A percentile compares a stretch with the other conserved stretches of the same genome.
phyloP scores from a whole-genome alignment of 441 rosid genomes.

The Flueggea neowawraea region DNA sequence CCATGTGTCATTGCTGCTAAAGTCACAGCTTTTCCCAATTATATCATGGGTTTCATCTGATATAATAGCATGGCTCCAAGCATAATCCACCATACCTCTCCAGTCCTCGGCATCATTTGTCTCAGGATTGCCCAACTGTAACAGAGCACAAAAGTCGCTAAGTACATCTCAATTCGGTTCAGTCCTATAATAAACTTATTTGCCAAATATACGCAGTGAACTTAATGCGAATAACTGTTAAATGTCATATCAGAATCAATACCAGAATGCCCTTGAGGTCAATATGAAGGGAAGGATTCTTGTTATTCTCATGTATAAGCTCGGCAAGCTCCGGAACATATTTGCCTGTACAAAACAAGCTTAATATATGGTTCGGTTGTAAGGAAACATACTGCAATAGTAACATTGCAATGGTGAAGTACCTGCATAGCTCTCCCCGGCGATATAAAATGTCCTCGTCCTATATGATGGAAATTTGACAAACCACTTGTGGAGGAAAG shows the following conservation, averaged over 20 bases:
- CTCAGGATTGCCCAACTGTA: conserved; percentile 92
- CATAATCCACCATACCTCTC: conserved; percentile 86
- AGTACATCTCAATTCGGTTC: neutral
- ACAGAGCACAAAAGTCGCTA: neutral
- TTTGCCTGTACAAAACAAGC: conserved; percentile 46
- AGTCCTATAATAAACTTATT: no score
- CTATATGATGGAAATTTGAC: conserved; percentile 69
- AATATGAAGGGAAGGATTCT: conserved; percentile 46
- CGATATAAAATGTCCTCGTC: conserved; percentile 60
- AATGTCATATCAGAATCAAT: conserved; percentile 10
- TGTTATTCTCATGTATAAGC: conserved; percentile 64
- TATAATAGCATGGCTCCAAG: conserved; percentile 95
- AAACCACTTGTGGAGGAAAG: conserved; percentile 80
- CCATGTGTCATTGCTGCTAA: conserved; percentile 62
- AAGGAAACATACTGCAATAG: neutral
- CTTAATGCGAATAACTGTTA: neutral
- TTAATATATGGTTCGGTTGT: neutral
- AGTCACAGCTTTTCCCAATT: conserved; percentile 59
- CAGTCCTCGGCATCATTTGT: conserved; percentile 81
- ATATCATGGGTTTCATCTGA: conserved; percentile 80
- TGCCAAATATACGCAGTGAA: no score
- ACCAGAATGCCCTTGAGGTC: conserved; percentile 90
- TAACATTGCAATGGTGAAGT: conserved; percentile 5
- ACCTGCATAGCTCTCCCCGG: conserved; percentile 99
- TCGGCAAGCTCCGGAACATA: conserved; percentile 88